Evolutionary conservation across 257 asterid genomes (phyloP), one percentile per base, ranked within the genome.

Genomic region (Linderniella brevidens): DNA sequence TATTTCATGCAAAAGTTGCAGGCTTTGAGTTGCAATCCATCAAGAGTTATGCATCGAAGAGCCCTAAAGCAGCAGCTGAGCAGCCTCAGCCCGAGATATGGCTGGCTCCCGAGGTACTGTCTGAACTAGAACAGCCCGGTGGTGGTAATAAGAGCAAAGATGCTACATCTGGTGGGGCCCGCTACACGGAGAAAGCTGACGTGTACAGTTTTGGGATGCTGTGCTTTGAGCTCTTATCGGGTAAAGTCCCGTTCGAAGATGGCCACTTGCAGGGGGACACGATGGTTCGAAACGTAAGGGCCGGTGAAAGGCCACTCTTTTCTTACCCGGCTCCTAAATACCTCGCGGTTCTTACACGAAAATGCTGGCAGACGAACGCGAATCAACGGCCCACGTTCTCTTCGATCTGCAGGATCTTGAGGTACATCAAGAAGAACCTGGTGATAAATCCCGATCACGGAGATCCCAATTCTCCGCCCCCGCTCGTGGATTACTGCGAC

Each of bases 291-390:
- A 79, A 79, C 48, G 71, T 86, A 19, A 58, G 69, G 62, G 88
- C 86, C 9, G 96, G 96, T 29, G 93, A 62, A 65, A 77, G 96
- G 55, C 96, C 96, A 15, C 86, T 86, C 32, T 86, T 86, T 57
- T 80, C 94, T 1, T 50, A 67, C 51, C 79, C 94, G 57, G 68
- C 90, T 16, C 90, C 94, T 0, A 82, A 73, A 65, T 86, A 77
- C 69, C 65, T 86, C 0, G 62, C 71, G 4, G 82, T 79, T 59
- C 61, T 86, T 48, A 82, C 83, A 17, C 68, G 68, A 55, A 86
- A 70, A 63, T 86, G 94, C 73, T 86, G 96, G 96, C 94, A 82
- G 58, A 71, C 72, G 0, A 68, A 71, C 14, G 86, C 94, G 0
- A 13, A 12, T 37, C 59, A 48, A 15, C 86, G 96, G 7, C 96